Percentiles rank a stretch among this genome's conserved stretches.
phyloP scores from a whole-genome alignment of 2,329 filamentous ascomycete genomes.

The Epichloe uncinata region DNA sequence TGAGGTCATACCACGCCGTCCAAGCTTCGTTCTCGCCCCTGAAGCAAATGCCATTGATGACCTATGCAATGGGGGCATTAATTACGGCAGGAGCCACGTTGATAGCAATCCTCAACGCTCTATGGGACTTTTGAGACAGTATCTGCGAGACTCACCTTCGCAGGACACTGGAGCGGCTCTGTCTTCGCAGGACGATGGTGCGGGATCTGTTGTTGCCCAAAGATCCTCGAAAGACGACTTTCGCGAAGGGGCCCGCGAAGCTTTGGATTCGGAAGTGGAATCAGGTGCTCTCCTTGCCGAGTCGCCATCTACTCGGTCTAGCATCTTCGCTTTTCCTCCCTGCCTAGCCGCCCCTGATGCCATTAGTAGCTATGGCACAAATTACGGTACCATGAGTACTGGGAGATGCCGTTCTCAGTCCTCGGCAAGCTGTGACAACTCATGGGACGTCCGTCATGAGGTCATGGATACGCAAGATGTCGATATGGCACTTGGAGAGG shows the following conservation, averaged over 20 bases:
- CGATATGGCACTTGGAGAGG: constrained; percentile 15
- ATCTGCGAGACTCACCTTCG: constrained; percentile 30
- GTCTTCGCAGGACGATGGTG: background rate
- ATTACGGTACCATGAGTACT: constrained; percentile 38
- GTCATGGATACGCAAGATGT: constrained; percentile 11
- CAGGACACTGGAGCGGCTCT: constrained; percentile 1
- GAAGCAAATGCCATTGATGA: constrained; percentile 26
- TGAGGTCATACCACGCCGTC: constrained; percentile 71
- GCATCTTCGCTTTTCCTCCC: constrained; percentile 44
- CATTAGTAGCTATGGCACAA: constrained; percentile 52
- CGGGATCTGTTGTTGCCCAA: background rate
- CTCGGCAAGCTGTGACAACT: constrained; percentile 31
- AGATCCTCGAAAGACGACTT: constrained; percentile 15
- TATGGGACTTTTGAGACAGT: constrained; percentile 37
- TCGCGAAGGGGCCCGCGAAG: constrained; percentile 26
- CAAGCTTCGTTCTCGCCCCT: constrained; percentile 55
- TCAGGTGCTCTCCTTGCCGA: constrained; percentile 15
- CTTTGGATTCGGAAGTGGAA: constrained; percentile 30
- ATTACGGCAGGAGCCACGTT: constrained; percentile 28
- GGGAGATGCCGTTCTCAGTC: constrained; percentile 20
- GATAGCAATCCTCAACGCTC: constrained; percentile 22
- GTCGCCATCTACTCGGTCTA: constrained; percentile 20
- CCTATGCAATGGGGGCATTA: constrained; percentile 17
- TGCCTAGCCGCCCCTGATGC: constrained; percentile 55
- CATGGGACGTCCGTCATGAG: constrained; percentile 22